These are phyloP conservation scores for Pinguiococcus pyrenoidosus DNA, from an alignment of 108 stramenopile species.

Conservation along the genomic window DNA sequence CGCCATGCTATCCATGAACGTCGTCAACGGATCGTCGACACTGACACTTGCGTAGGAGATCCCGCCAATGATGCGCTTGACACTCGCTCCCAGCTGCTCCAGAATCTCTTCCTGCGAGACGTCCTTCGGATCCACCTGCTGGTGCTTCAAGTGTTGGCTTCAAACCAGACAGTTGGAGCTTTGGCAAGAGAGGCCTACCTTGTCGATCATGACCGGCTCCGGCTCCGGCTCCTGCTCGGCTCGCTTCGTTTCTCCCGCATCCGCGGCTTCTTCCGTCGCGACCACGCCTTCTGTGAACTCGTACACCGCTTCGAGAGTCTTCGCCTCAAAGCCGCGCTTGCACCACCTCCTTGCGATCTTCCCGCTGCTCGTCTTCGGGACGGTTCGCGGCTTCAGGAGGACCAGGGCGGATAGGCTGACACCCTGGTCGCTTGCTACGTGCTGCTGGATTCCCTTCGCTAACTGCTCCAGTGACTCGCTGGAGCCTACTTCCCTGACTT, in stretches of 20 bases:
- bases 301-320: slow-evolving; percentile 17
- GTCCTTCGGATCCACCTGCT: background rate
- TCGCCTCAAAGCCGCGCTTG: slow-evolving; percentile 16
- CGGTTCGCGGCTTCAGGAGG: slow-evolving; percentile 61
- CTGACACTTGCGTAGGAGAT: background rate
- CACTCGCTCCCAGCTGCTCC: background rate
- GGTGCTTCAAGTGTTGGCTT: background rate
- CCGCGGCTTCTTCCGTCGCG: background rate
- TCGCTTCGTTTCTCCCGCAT: background rate
- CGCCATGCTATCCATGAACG: slow-evolving; percentile 1
- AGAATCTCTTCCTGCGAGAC: background rate
- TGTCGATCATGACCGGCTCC: no score
- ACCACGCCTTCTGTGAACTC: background rate
- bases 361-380: slow-evolving; percentile 95
- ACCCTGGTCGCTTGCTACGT: slow-evolving; percentile 34
- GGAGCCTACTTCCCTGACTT: background rate
- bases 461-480: background rate
- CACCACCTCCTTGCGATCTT: slow-evolving; percentile 94
- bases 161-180: background rate
- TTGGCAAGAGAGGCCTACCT: no score
- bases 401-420: slow-evolving; percentile 50
- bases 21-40: background rate
- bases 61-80: background rate
- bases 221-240: no score
- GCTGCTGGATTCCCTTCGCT: background rate